phyloP scores from a whole-genome alignment of 1,139 yeast genomes.

The Nakaseomyces nivariensis region DNA sequence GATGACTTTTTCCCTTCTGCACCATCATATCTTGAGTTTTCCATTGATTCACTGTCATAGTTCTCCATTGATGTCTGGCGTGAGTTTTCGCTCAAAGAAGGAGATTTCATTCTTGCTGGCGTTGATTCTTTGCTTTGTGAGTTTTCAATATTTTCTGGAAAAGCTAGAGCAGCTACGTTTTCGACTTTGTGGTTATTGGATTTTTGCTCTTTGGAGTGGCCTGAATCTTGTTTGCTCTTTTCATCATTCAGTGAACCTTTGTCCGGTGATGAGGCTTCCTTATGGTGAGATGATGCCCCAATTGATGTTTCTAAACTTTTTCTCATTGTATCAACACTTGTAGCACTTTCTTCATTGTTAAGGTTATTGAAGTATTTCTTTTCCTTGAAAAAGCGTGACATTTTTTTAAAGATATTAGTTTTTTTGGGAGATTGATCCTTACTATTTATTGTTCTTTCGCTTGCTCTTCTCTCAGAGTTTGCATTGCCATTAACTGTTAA shows the following conservation, averaged over 20 bases:
- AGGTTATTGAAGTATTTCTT: constrained; percentile 7
- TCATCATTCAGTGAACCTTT: background rate
- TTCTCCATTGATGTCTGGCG: constrained; percentile 17
- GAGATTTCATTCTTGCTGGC: constrained; percentile 21
- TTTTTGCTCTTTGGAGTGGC: background rate
- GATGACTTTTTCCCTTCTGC: constrained; percentile 11
- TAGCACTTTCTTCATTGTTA: constrained; percentile 1
- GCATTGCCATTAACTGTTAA: background rate
- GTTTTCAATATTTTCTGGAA: background rate
- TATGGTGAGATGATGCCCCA: background rate
- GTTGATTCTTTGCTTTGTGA: constrained; percentile 11
- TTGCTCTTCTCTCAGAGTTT: background rate
- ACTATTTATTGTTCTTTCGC: background rate
- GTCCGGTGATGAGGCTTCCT: background rate
- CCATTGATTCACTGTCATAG: constrained; percentile 16
- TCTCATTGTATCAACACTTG: constrained; percentile 1
- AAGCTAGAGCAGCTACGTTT: background rate
- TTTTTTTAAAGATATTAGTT: constrained; percentile 10
- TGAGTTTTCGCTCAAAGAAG: constrained; percentile 22
- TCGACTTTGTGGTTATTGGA: background rate
- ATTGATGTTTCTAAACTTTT: background rate
- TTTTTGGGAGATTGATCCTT: constrained; percentile 3
- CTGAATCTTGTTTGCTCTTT: background rate
- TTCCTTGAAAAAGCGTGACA: constrained; percentile 19
- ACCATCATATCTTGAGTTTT: constrained; percentile 7